Evolutionary conservation across 2,329 filamentous ascomycete genomes (phyloP).

Genomic region (Achaetomium macrosporum): DNA sequence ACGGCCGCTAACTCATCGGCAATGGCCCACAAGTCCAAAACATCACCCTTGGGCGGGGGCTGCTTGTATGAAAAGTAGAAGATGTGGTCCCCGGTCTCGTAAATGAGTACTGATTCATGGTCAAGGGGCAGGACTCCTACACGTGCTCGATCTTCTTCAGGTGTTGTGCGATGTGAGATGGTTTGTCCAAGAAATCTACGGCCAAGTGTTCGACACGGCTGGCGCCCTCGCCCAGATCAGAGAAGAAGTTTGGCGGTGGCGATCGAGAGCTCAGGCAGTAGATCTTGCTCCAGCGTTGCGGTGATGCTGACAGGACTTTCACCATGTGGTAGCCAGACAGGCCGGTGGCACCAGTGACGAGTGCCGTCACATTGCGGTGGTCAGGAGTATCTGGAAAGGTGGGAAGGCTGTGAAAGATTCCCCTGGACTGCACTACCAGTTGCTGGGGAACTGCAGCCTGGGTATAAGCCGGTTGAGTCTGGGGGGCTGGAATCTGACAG

Average conservation of each 20-base stretch:
- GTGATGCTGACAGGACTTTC: constrained; percentile 40
- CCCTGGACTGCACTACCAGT: constrained; percentile 21
- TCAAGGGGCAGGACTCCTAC: constrained; percentile 1
- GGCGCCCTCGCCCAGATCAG: constrained; percentile 27
- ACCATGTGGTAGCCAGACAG: constrained; percentile 48
- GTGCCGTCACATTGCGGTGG: constrained; percentile 41
- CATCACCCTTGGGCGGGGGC: constrained; percentile 38
- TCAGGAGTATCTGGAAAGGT: constrained; percentile 34
- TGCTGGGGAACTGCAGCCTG: not conserved
- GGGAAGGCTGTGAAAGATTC: constrained; percentile 46
- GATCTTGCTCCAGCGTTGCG: constrained; percentile 45
- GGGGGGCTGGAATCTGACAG: not conserved
- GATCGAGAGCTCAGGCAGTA: constrained; percentile 43
- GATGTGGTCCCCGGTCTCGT: constrained; percentile 32
- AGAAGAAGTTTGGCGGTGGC: constrained; percentile 31
- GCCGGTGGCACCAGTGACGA: constrained; percentile 49
- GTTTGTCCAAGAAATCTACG: constrained; percentile 31
- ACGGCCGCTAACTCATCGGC: constrained; percentile 44
- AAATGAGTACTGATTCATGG: too few relatives aligned
- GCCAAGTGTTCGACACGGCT: constrained; percentile 37
- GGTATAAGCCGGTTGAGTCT: not conserved
- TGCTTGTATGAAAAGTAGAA: constrained; percentile 54
- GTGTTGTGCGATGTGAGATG: constrained; percentile 25
- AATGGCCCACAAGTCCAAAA: constrained; percentile 40
- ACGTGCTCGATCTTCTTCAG: constrained; percentile 8